phyloP scores from a whole-genome alignment of 1,284 basidiomycete genomes.

The Naganishia albida region DNA sequence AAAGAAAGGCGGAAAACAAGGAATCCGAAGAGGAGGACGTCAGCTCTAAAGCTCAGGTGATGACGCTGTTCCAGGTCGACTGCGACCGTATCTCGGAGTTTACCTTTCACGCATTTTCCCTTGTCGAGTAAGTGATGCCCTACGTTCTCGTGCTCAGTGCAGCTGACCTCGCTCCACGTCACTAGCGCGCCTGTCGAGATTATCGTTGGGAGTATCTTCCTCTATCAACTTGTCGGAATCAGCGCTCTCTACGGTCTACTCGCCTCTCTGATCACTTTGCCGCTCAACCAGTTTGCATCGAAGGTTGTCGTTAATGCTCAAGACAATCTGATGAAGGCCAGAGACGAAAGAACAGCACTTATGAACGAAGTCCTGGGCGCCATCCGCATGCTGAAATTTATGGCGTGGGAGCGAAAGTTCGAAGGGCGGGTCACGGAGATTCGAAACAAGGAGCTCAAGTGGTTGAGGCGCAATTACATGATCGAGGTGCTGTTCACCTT shows the following conservation, averaged over 20 bases:
- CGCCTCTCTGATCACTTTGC: constrained; percentile 68
- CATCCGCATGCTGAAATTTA: constrained; percentile 95
- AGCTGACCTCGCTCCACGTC: constrained; percentile 35
- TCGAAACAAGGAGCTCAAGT: constrained; percentile 75
- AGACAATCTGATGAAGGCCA: constrained; percentile 86
- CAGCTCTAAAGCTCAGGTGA: constrained; percentile 84
- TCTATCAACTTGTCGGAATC: constrained; percentile 75
- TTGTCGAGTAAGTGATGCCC: constrained; percentile 58
- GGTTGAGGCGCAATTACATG: constrained; percentile 78
- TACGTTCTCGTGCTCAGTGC: constrained; percentile 24
- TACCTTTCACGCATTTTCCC: constrained; percentile 58
- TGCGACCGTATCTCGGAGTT: constrained; percentile 73
- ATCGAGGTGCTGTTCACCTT: constrained; percentile 69
- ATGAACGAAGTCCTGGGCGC: constrained; percentile 93
- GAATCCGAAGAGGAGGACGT: constrained; percentile 66
- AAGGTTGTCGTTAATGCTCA: constrained; percentile 80
- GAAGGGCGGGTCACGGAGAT: constrained; percentile 73
- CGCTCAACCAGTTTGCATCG: constrained; percentile 82
- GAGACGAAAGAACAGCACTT: constrained; percentile 82
- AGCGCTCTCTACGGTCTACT: constrained; percentile 73
- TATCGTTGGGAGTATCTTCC: constrained; percentile 65
- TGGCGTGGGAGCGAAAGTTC: constrained; percentile 93
- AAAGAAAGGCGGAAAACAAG: constrained; percentile 45
- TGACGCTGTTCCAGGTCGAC: constrained; percentile 73
- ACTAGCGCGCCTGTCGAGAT: constrained; percentile 85